Evolutionary conservation across 441 rosid genomes (phyloP).

Genomic region (Gossypium gossypioides): DNA sequence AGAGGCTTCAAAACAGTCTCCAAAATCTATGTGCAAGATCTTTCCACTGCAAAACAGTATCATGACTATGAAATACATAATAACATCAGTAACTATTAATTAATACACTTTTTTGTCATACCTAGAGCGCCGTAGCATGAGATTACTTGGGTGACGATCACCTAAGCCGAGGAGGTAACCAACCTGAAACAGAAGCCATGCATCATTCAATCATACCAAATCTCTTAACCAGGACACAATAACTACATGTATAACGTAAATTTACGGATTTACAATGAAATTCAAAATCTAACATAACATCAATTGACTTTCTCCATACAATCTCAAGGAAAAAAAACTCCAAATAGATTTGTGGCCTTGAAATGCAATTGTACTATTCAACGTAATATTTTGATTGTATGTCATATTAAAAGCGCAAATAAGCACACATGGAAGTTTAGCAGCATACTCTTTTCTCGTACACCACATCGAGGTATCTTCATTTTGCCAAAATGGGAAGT

Average conservation of each 20-base stretch:
- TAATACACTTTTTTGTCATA: slow-evolving; percentile 17
- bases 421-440: not conserved
- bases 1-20: slow-evolving; percentile 99
- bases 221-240: not conserved
- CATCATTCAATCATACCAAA: not conserved
- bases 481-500: not conserved
- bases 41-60: slow-evolving; percentile 62
- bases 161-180: slow-evolving; percentile 99
- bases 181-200: slow-evolving; percentile 50
- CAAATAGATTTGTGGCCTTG: not conserved
- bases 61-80: slow-evolving; percentile 8
- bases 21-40: slow-evolving; percentile 97
- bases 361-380: not conserved
- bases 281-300: not conserved
- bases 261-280: not conserved
- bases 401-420: not conserved
- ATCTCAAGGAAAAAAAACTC: not conserved
- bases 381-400: not conserved
- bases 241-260: not conserved
- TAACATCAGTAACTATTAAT: not conserved
- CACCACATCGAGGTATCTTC: not conserved
- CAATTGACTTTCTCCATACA: not conserved
- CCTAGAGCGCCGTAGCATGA: slow-evolving; percentile 93
- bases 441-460: not conserved
- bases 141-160: slow-evolving; percentile 99